These are phyloP conservation scores for Naumovozyma baii DNA, from an alignment of 805 yeast genomes.

Conservation along the genomic window DNA sequence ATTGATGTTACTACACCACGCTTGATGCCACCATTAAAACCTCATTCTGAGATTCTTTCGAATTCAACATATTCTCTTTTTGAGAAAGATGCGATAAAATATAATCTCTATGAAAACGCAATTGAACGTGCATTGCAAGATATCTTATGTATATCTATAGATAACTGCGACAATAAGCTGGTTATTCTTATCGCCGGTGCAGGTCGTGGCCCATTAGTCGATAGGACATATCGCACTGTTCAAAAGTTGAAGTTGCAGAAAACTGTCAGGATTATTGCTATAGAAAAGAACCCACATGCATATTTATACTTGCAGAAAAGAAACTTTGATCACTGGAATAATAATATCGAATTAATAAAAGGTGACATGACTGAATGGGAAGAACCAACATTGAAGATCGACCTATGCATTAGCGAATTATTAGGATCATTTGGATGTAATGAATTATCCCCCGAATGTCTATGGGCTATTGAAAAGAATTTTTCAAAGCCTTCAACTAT, in stretches of 20 bases:
- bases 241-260: constrained; percentile 19
- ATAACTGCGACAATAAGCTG: constrained; percentile 11
- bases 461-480: constrained; percentile 37
- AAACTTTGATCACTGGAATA: constrained; percentile 45
- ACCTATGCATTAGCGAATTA: constrained; percentile 69
- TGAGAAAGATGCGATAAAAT: constrained; percentile 63
- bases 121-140: constrained; percentile 43
- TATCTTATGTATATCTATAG: constrained; percentile 15
- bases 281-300: constrained; percentile 68
- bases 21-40: constrained; percentile 57
- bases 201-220: constrained; percentile 77
- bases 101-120: constrained; percentile 58
- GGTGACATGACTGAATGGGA: constrained; percentile 52
- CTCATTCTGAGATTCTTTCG: constrained; percentile 49
- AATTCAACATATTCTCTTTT: constrained; percentile 56
- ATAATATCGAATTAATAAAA: constrained; percentile 40
- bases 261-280: constrained; percentile 38
- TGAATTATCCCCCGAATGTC: constrained; percentile 79
- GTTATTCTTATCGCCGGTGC: constrained; percentile 68
- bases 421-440: constrained; percentile 91
- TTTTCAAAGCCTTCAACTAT: constrained; percentile 36
- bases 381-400: constrained; percentile 31
- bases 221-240: constrained; percentile 39
- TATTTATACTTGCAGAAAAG: constrained; percentile 39
- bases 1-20: constrained; percentile 9